Percentiles rank a stretch among this genome's conserved stretches.
phyloP scores from a whole-genome alignment of 2,329 filamentous ascomycete species.

The Didymella arachidicola region DNA sequence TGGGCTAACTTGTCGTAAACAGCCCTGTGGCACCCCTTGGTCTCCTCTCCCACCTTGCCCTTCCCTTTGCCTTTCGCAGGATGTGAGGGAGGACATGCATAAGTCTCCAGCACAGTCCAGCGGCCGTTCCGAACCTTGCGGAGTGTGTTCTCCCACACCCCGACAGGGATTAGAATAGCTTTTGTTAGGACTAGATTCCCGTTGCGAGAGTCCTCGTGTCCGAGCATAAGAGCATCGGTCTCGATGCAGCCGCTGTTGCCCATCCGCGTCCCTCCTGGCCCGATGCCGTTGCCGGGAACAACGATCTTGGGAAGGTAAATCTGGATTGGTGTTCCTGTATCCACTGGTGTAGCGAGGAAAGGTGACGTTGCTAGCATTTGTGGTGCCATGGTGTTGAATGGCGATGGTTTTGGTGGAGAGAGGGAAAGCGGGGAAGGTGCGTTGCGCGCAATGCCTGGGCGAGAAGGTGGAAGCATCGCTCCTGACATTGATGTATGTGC shows the following conservation, averaged over 20 bases:
- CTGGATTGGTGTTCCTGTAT: slow-evolving; percentile 32
- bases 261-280: neutral
- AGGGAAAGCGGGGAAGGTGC: slow-evolving; percentile 16
- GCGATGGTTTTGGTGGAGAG: slow-evolving; percentile 10
- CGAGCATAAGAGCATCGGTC: slow-evolving; percentile 44
- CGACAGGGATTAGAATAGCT: slow-evolving; percentile 37
- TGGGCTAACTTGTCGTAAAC: slow-evolving; percentile 33
- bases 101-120: slow-evolving; percentile 36
- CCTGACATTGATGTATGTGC: neutral
- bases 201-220: slow-evolving; percentile 24
- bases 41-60: neutral
- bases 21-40: slow-evolving; percentile 23
- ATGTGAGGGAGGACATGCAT: slow-evolving; percentile 16
- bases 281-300: slow-evolving; percentile 16
- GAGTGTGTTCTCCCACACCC: slow-evolving; percentile 31
- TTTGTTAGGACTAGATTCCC: slow-evolving; percentile 25
- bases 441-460: slow-evolving; percentile 26
- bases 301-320: slow-evolving; percentile 41
- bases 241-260: slow-evolving; percentile 17
- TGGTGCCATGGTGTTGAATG: slow-evolving; percentile 20
- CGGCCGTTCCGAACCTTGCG: slow-evolving; percentile 21
- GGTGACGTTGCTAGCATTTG: slow-evolving; percentile 26
- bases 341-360: slow-evolving; percentile 13
- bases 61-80: neutral
- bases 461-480: slow-evolving; percentile 10